Conservation (phyloP, 108 stramenopile genomes). For the Nitzschia putrida region DNA sequence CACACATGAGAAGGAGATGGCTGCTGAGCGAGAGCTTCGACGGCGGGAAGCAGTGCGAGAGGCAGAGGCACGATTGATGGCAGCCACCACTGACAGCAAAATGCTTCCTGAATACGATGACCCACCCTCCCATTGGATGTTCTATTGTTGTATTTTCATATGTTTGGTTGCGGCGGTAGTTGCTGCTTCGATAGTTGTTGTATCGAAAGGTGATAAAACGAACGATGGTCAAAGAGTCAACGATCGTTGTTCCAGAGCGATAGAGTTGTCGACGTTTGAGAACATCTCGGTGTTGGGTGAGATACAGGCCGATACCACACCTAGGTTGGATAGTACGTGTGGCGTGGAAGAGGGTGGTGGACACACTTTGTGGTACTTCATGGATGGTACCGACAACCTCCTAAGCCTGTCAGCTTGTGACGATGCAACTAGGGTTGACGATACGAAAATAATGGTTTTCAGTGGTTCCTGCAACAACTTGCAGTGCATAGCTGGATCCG, state of each 20-base stretch:
- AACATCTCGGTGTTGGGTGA: constrained; percentile 5
- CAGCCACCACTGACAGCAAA: neutral
- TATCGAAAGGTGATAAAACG: neutral
- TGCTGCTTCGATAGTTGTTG: neutral
- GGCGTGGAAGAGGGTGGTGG: constrained; percentile 9
- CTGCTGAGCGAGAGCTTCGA: neutral
- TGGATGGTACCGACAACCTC: constrained; percentile 12
- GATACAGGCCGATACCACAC: neutral
- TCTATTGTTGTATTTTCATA: neutral
- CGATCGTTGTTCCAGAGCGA: neutral
- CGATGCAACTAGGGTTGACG: neutral
- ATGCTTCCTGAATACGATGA: neutral
- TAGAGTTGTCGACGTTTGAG: constrained; percentile 3
- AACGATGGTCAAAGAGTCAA: neutral
- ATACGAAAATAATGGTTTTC: constrained; percentile 28
- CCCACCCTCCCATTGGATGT: constrained; percentile 1
- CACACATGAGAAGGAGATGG: neutral
- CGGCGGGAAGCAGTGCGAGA: neutral
- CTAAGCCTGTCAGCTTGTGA: constrained; percentile 16
- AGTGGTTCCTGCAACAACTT: constrained; percentile 15
- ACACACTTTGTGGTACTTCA: constrained; percentile 20
- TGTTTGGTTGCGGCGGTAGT: neutral
- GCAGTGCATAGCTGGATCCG: constrained; percentile 19
- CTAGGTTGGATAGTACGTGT: constrained; percentile 6
- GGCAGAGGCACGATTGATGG: constrained; percentile 1